These are phyloP conservation scores for Candida silvatica DNA, from an alignment of 805 yeast genomes.

Conservation along the genomic window DNA sequence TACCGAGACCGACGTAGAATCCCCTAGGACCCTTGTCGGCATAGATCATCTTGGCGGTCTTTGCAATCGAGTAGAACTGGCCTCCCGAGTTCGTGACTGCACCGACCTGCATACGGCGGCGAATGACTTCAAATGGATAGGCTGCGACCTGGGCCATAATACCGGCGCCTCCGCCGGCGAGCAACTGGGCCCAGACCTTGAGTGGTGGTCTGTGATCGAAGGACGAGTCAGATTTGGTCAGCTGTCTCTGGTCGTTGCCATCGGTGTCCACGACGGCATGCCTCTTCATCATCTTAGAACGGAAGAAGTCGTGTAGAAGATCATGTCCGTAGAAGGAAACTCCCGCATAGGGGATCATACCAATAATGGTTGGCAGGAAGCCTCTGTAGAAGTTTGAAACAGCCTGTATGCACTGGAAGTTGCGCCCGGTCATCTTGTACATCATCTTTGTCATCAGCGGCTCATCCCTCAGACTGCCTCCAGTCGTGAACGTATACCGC, in stretches of 20 bases:
- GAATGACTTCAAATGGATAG: conserved; percentile 90
- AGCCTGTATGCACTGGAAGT: conserved; percentile 26
- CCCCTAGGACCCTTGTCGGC: conserved; percentile 77
- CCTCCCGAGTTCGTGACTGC: conserved; percentile 57
- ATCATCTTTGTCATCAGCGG: conserved; percentile 20
- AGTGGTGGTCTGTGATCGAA: conserved; percentile 54
- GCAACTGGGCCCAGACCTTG: conserved; percentile 82
- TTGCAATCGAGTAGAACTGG: conserved; percentile 41
- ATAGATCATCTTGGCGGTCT: conserved; percentile 53
- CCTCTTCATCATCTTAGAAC: conserved; percentile 46
- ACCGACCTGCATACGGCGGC: conserved; percentile 95
- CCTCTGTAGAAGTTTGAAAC: conserved; percentile 83
- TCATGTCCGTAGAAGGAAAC: conserved; percentile 95
- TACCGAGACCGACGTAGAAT: conserved; percentile 87
- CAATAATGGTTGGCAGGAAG: conserved; percentile 85
- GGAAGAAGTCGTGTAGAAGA: conserved; percentile 74
- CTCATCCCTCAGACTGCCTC: conserved; percentile 22
- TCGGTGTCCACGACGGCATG: conserved; percentile 35
- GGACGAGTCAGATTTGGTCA: conserved; percentile 25
- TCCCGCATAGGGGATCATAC: conserved; percentile 98
- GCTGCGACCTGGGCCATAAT: conserved; percentile 93
- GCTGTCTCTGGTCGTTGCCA: conserved; percentile 5
- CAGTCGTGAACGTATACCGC: conserved; percentile 19
- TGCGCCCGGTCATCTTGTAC: conserved; percentile 19
- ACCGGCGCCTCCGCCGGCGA: conserved; percentile 96